Evolutionary conservation across 257 asterid genomes (phyloP).

Genomic region (Penstemon davidsonii): DNA sequence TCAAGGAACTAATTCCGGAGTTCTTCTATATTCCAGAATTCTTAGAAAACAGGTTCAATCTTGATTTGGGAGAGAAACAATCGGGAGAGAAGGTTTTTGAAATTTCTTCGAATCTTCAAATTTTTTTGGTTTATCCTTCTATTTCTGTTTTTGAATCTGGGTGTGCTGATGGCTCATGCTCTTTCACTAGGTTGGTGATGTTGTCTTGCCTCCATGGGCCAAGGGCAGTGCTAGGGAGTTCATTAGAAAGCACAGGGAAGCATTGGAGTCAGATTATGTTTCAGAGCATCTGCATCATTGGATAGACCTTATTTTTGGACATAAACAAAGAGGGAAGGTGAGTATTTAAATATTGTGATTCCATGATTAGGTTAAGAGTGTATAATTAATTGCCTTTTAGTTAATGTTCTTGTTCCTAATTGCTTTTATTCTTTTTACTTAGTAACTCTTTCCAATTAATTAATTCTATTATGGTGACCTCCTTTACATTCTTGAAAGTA

Average conservation of each 20-base stretch:
- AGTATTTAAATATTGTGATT: slow-evolving; percentile 29
- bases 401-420: background rate
- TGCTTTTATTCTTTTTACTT: background rate
- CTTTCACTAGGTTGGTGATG: slow-evolving; percentile 81
- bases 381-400: background rate
- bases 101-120: background rate
- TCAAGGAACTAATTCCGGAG: slow-evolving; percentile 97
- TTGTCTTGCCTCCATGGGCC: slow-evolving; percentile 95
- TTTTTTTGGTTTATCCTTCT: background rate
- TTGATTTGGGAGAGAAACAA: slow-evolving; percentile 99
- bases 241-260: slow-evolving; percentile 91
- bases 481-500: background rate
- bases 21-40: slow-evolving; percentile 96
- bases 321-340: slow-evolving; percentile 97
- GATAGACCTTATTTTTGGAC: slow-evolving; percentile 98
- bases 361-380: slow-evolving; percentile 10
- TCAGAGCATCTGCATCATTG: slow-evolving; percentile 97
- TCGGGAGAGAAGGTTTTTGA: slow-evolving; percentile 95
- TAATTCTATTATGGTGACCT: background rate
- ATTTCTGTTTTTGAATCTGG: slow-evolving; percentile 4
- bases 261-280: slow-evolving; percentile 96
- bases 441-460: background rate
- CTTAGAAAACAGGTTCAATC: slow-evolving; percentile 80
- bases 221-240: slow-evolving; percentile 91
- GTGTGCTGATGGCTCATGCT: slow-evolving; percentile 32